Evolutionary conservation across 495 filamentous ascomycete genomes (phyloP).

Genomic region (Talaromyces proteolyticus): DNA sequence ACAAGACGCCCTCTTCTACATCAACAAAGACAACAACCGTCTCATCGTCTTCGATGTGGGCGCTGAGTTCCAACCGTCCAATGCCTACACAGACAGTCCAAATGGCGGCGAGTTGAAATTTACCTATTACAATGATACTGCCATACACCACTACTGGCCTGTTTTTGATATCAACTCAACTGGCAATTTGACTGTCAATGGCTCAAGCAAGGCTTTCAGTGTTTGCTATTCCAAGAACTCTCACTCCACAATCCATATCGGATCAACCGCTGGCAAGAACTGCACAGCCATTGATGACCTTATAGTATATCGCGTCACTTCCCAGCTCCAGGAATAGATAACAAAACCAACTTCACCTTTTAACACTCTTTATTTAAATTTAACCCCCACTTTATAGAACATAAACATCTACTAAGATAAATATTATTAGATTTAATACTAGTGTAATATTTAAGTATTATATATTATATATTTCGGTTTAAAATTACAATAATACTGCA

Average conservation of each 20-base stretch:
- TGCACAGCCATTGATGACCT: background rate
- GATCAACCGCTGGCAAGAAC: background rate
- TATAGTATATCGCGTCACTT: background rate
- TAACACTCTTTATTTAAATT: too few relatives aligned
- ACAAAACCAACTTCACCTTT: too few relatives aligned
- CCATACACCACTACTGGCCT: background rate
- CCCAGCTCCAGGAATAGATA: too few relatives aligned
- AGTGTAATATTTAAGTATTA: too few relatives aligned
- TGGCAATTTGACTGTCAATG: background rate
- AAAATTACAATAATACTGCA: too few relatives aligned
- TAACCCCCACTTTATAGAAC: too few relatives aligned
- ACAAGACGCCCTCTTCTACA: background rate
- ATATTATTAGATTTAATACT: too few relatives aligned
- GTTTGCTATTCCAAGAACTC: background rate
- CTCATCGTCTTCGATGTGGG: background rate
- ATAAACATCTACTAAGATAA: too few relatives aligned
- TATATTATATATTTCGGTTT: too few relatives aligned
- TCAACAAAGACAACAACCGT: background rate
- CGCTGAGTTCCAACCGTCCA: background rate
- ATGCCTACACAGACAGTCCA: background rate
- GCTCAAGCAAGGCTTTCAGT: background rate
- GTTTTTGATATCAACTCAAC: background rate
- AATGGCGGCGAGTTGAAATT: background rate
- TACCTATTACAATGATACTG: background rate
- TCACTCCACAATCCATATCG: background rate